Evolutionary conservation across 2,329 filamentous ascomycete species (phyloP), one percentile per base, ranked within the genome.

Genomic region (Cladophialophora exuberans): DNA sequence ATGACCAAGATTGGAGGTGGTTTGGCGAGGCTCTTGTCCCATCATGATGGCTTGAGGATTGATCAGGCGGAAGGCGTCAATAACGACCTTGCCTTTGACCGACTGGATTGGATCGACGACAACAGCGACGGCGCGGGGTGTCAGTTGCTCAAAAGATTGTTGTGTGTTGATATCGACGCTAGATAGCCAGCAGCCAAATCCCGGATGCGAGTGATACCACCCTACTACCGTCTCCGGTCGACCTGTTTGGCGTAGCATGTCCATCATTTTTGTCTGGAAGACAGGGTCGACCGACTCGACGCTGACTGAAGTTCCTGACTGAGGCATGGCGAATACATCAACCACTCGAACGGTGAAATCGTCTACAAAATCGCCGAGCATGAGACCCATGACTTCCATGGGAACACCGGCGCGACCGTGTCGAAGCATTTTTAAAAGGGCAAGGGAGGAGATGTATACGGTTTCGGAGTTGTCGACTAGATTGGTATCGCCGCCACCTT

Each of bases 241-340:
- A 76, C 94, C 94, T 55, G 94, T 99, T 80, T 99, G 94, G 69
- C 89, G 83, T 72, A 99, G 80, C 94, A 99, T 97, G 72, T 99
- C 94, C 94, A 99, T 99, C 94, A 99, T 99, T 82, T 97, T 99
- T 69, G 91, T 97, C 79, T 99, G 94, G 75, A 99, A 99, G 28
- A 99, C 94, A 7, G 92, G 91, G 72, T 99, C 94, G 61, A 99
- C 94, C 47, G 94, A 95, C 76, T 99, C 94, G 67, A 99, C 94
- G 75, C 90, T 96, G 65, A 99, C 94, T 65, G 94, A 94, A 1
- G 94, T 99, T 76, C 94, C 94, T 66, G 92, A 97, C 73, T 99
- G 94, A 17, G 94, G 94, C 94, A 99, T 99, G 57, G 94, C 94
- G 75, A 99, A 99, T 23, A 99, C 94, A 75, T 99, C 94, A 64